Conservation (phyloP, 2,329 filamentous ascomycete genomes). For the Teratosphaeria zuluensis region DNA sequence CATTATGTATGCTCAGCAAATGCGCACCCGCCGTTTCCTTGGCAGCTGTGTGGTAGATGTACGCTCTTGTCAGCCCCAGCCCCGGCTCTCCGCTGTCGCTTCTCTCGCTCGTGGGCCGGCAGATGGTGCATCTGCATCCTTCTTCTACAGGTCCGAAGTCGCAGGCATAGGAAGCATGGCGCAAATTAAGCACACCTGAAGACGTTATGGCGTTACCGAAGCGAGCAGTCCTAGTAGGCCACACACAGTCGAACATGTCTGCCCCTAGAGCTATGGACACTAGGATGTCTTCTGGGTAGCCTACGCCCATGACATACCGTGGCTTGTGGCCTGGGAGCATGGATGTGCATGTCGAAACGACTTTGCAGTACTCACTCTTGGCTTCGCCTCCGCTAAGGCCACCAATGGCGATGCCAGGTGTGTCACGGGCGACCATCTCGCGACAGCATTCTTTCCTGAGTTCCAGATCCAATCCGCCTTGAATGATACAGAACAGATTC, state of each 20-base stretch:
- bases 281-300: conserved; percentile 90
- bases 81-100: conserved; percentile 42
- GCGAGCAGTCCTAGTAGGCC: conserved; percentile 89
- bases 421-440: conserved; percentile 83
- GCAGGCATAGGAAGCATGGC: conserved; percentile 61
- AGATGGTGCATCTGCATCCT: conserved; percentile 72
- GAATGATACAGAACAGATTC: conserved; percentile 97
- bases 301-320: conserved; percentile 97
- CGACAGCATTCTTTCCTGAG: conserved; percentile 73
- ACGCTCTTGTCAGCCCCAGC: conserved; percentile 75
- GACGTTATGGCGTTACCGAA: conserved; percentile 91
- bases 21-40: conserved; percentile 93
- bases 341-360: conserved; percentile 71
- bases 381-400: conserved; percentile 91
- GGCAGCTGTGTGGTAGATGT: conserved; percentile 79
- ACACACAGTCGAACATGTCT: conserved; percentile 99
- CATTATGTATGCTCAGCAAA: conserved; percentile 85
- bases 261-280: conserved; percentile 89
- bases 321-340: conserved; percentile 84
- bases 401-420: conserved; percentile 92
- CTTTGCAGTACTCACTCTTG: conserved; percentile 83
- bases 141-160: conserved; percentile 81
- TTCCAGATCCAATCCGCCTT: conserved; percentile 83
- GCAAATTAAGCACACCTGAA: conserved; percentile 72
- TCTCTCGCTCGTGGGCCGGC: conserved; percentile 45